These are phyloP conservation scores for Trichocladium uniseriatum DNA, from an alignment of 495 filamentous ascomycete species.

Conservation along the genomic window DNA sequence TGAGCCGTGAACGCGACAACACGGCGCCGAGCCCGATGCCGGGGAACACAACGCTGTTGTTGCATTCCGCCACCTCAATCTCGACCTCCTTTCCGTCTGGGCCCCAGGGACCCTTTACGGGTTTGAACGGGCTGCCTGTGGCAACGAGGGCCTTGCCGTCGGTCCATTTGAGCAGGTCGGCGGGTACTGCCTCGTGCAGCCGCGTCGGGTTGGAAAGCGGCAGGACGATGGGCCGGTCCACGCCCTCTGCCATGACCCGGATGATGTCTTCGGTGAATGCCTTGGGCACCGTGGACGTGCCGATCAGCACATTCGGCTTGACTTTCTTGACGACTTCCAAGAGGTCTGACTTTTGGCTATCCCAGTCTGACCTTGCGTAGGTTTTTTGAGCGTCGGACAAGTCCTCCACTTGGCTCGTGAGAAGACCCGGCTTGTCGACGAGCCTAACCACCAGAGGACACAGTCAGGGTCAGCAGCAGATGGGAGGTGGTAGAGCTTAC, in stretches of 20 bases:
- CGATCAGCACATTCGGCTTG: slow-evolving; percentile 73
- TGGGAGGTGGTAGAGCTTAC: slow-evolving; percentile 2
- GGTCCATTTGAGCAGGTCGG: slow-evolving; percentile 73
- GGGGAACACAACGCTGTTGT: slow-evolving; percentile 81
- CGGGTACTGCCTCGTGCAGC: slow-evolving; percentile 72
- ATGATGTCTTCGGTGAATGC: slow-evolving; percentile 69
- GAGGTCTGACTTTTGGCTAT: slow-evolving; percentile 47
- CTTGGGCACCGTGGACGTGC: slow-evolving; percentile 73
- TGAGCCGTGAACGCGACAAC: slow-evolving; percentile 49
- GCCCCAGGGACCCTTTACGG: slow-evolving; percentile 54
- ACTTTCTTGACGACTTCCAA: slow-evolving; percentile 58
- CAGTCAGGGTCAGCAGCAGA: neutral
- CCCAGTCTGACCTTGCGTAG: slow-evolving; percentile 60
- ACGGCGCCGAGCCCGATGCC: slow-evolving; percentile 77
- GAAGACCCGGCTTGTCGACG: neutral
- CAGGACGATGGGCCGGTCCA: slow-evolving; percentile 69
- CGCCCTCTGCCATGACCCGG: slow-evolving; percentile 68
- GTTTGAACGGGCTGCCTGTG: slow-evolving; percentile 75
- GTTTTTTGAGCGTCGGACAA: slow-evolving; percentile 56
- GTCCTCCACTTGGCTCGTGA: slow-evolving; percentile 23
- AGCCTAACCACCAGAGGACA: neutral
- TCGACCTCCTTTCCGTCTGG: slow-evolving; percentile 46
- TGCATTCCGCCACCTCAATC: slow-evolving; percentile 73
- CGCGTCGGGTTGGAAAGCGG: slow-evolving; percentile 81
- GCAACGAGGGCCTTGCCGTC: slow-evolving; percentile 71